Evolutionary conservation across 495 filamentous ascomycete species (phyloP).

Genomic region (Thermochaetoides thermophila): DNA sequence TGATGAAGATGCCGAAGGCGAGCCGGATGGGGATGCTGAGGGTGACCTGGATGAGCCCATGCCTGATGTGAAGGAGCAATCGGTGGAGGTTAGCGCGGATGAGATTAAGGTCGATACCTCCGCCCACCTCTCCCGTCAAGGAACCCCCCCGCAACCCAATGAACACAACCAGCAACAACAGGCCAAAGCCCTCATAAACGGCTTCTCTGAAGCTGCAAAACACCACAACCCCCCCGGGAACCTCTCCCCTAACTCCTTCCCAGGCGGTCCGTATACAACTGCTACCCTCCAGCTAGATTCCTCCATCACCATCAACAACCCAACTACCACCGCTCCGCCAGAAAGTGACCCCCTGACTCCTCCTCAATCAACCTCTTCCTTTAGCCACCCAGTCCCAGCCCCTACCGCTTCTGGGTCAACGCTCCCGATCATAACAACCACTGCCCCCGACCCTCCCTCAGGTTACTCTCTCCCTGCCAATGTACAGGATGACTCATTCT

Average conservation of each 20-base stretch:
- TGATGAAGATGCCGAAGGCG: conserved; percentile 8
- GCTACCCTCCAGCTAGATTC: too few relatives aligned
- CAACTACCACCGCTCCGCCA: too few relatives aligned
- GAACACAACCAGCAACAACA: conserved; percentile 11
- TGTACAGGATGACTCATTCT: too few relatives aligned
- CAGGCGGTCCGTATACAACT: conserved; percentile 17
- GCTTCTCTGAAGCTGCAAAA: conserved; percentile 16
- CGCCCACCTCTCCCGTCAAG: conserved; percentile 6
- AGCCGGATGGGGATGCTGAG: conserved; percentile 8
- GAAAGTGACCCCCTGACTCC: conserved; percentile 26
- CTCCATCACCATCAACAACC: too few relatives aligned
- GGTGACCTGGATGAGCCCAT: conserved; percentile 7
- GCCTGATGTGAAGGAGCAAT: conserved; percentile 13
- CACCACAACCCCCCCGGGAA: too few relatives aligned
- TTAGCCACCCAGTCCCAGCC: neutral
- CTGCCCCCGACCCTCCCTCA: neutral
- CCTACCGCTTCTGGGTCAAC: too few relatives aligned
- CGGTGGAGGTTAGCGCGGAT: conserved; percentile 31
- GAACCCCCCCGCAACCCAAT: conserved; percentile 2
- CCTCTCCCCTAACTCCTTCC: conserved; percentile 25
- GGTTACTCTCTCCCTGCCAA: conserved; percentile 26
- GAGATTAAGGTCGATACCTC: conserved; percentile 14
- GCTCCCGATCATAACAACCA: neutral
- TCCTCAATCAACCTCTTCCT: conserved; percentile 26
- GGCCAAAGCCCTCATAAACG: conserved; percentile 17